Evolutionary conservation across 768 basidiomycete species (phyloP), one percentile per base, ranked within the genome.

Genomic region (Lyophyllum atratum): DNA sequence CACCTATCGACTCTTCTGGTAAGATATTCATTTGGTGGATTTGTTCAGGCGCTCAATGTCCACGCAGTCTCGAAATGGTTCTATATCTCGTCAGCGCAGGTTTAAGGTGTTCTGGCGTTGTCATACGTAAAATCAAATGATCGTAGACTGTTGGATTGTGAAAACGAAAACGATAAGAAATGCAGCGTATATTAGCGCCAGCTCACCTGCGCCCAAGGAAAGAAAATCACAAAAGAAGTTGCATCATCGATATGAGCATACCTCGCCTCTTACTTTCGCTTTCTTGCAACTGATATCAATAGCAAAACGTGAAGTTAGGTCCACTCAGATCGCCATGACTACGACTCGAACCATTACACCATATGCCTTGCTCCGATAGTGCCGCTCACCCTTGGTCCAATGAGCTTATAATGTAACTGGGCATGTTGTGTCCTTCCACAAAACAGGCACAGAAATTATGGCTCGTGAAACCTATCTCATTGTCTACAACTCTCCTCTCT

Each of bases 1-100:
- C 87, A 58, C 87, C 92, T 26, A 86, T 98, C 65, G 96, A 98
- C 65, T 87, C 93, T 59, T 90, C 94, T 54, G 88, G 95, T 95
- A 68, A 71, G 87, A 75, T 6, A 9, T 49, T 47, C 49, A 10
- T 47, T 17, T 19, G 54, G 19, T 17, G 46, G 33, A 15, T 15
- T 28, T 58, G 31, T 45, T 48, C 12, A 24, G 11, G 7, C 66
- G 34, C 40, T 37, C 58, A 26, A 58, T 31, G 22, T 51, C 54
- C 40, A 2, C 21, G 22, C 61, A 92, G 92, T 93, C 64, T 92
- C 86, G 62, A 93, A 93, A 70, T 93, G 92, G 92, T 94, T 94
- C 85, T 92, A 93, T 76, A 95, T 95, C 67, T 92, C 93, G 21
- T 93, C 92, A 31, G 90, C 90, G 29, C 88, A 89, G 61, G 89